Conservation (phyloP, 345 rosid species). For the Boechera divaricarpa region DNA sequence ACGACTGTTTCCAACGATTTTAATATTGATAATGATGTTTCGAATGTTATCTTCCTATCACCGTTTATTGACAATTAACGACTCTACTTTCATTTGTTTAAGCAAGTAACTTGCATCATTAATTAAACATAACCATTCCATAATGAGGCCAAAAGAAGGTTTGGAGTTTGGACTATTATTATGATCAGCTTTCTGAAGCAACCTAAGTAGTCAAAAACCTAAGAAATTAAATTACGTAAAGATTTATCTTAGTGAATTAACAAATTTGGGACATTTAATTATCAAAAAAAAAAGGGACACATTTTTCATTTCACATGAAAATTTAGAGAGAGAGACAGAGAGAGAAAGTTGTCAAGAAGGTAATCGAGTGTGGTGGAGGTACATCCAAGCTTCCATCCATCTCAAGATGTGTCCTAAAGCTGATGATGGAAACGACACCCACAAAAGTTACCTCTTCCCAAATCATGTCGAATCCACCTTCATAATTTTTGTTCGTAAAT, state of each 20-base stretch:
- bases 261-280: constrained; percentile 2
- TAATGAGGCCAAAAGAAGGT: constrained; percentile 35
- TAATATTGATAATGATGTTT: constrained; percentile 18
- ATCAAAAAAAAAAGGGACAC: too few relatives aligned
- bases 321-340: background rate
- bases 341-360: constrained; percentile 36
- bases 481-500: constrained; percentile 11
- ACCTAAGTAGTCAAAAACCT: constrained; percentile 21
- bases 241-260: constrained; percentile 17
- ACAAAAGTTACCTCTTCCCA: constrained; percentile 40
- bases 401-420: constrained; percentile 51
- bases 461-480: constrained; percentile 44
- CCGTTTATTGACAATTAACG: constrained; percentile 29
- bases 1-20: background rate
- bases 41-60: constrained; percentile 10
- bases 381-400: constrained; percentile 49
- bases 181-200: constrained; percentile 44
- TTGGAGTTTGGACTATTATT: constrained; percentile 24
- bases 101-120: constrained; percentile 44
- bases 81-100: constrained; percentile 42
- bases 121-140: constrained; percentile 36
- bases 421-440: constrained; percentile 48
- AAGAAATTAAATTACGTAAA: constrained; percentile 14
- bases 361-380: constrained; percentile 49
- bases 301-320: constrained; percentile 25